Evolutionary conservation across 2,329 filamentous ascomycete genomes (phyloP).

Genomic region (Cladobotryum mycophilum): DNA sequence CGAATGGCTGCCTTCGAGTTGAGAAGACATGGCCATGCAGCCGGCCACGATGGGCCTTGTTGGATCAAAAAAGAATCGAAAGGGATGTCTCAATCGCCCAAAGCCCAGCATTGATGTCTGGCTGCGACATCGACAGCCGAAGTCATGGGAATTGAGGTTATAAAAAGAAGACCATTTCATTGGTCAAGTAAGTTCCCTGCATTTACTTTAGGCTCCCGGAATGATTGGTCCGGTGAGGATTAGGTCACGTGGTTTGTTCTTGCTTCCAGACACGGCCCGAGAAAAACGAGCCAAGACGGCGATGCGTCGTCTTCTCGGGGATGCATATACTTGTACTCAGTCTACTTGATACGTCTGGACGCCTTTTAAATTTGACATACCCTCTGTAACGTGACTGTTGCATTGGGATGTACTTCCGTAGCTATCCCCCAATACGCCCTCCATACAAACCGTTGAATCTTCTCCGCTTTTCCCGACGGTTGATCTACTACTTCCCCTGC

Average conservation of each 20-base stretch:
- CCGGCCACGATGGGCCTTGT: slow-evolving; percentile 6
- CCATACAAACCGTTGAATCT: no score
- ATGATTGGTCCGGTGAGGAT: neutral
- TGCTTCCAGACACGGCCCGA: neutral
- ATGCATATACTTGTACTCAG: no score
- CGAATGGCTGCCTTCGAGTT: neutral
- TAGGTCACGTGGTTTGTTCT: neutral
- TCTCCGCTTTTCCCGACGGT: no score
- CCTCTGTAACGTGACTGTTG: no score
- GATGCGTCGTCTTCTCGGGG: no score
- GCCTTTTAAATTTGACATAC: no score
- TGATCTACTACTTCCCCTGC: no score
- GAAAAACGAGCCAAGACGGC: no score
- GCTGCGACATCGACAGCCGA: neutral
- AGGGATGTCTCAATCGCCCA: neutral
- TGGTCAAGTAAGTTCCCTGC: slow-evolving; percentile 10
- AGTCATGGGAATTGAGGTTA: neutral
- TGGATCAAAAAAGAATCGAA: slow-evolving; percentile 3
- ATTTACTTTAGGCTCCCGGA: neutral
- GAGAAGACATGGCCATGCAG: slow-evolving; percentile 6
- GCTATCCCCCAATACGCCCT: no score
- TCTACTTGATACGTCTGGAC: no score
- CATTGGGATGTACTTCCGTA: no score
- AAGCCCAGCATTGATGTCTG: neutral
- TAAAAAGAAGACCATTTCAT: neutral